Conservation (phyloP, 2,329 filamentous ascomycete genomes). For the Diaporthe humulicola region DNA sequence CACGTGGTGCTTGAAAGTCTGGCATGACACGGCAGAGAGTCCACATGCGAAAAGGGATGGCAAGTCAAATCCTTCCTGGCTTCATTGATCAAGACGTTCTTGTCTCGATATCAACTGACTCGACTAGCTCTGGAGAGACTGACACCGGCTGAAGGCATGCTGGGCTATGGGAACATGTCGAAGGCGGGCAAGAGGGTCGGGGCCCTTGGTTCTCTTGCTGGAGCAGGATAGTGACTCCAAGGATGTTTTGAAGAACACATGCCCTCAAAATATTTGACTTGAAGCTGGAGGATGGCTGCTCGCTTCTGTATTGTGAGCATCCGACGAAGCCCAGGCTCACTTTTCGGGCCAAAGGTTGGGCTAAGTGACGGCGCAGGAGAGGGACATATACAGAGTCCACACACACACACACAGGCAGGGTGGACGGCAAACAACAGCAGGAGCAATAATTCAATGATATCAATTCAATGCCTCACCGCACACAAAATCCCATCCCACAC, state of each 20-base stretch:
- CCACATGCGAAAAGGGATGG: not conserved
- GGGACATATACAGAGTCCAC: not conserved
- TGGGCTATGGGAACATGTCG: not conserved
- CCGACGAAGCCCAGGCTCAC: too few species aligned
- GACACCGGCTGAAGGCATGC: not conserved
- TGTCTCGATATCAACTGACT: not conserved
- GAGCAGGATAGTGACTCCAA: not conserved
- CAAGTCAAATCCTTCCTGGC: not conserved
- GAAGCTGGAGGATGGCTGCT: not conserved
- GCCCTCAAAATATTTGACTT: not conserved
- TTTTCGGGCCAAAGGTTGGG: too few species aligned
- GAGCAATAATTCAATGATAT: not conserved
- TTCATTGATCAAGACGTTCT: rapidly evolving
- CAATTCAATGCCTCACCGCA: not conserved
- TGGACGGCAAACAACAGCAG: not conserved
- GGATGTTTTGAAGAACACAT: not conserved
- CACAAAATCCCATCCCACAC: not conserved
- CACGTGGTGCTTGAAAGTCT: not conserved
- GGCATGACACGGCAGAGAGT: not conserved
- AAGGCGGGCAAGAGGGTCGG: not conserved
- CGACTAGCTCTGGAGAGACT: not conserved
- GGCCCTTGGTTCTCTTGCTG: not conserved
- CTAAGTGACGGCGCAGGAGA: too few species aligned
- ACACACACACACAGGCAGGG: too few species aligned
- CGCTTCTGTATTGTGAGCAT: too few species aligned